Evolutionary conservation across 805 yeast species (phyloP), one percentile per base, ranked within the genome.

Genomic region (Brettanomyces bruxellensis): DNA sequence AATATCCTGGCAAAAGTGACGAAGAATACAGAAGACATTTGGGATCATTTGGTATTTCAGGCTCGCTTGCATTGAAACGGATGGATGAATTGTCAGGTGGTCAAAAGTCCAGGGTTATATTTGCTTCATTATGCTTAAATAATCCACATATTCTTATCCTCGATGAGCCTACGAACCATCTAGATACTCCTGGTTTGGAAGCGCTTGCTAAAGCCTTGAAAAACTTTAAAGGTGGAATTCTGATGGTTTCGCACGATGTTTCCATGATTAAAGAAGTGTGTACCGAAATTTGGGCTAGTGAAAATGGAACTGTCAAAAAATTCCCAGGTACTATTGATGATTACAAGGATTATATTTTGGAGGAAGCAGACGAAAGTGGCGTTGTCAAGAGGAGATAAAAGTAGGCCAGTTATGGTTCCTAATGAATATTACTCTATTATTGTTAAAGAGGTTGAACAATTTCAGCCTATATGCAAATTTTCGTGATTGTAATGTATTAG

Each of bases 171-270:
- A 86, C 96, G 5, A 93, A 93, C 69, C 99, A 93, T 69, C 79
- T 93, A 76, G 99, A 93, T 83, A 91, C 96, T 7, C 83, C 95
- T 34, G 99, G 97, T 77, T 72, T 93, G 59, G 99, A 93, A 65
- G 99, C 99, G 1, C 75, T 93, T 50, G 82, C 93, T 7, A 95
- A 85, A 39, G 98, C 98, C 1, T 72, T 93, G 61, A 80, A 76
- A 51, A 80, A 78, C 50, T 93, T 90, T 75, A 78, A 87, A 59
- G 99, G 99, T 62, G 99, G 99, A 65, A 85, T 93, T 25, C 73
- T 93, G 56, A 89, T 93, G 96, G 99, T 93, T 49, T 86, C 96
- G 44, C 99, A 93, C 75, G 99, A 93, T 72, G 97, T 93, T 40
- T 72, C 89, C 28, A 85, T 91, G 60, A 93, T 93, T 57, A 79